Percentiles rank a stretch among this genome's conserved stretches.
phyloP scores from a whole-genome alignment of 139 green algal genomes.

The Volvox africanus region DNA sequence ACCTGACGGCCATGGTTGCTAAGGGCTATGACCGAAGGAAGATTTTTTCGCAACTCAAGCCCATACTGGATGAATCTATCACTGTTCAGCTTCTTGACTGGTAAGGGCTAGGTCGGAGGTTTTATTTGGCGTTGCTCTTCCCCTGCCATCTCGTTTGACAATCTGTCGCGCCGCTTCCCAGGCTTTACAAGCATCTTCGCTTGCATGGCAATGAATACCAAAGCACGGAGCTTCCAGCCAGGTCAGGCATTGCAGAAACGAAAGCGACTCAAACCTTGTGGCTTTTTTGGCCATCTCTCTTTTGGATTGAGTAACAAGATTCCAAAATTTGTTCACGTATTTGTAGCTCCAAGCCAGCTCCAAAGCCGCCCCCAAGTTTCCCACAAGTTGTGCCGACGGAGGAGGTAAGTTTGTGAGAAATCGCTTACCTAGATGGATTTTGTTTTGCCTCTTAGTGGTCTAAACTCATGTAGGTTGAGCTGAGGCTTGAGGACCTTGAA shows the following conservation, averaged over 20 bases:
- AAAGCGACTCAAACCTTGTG: neutral
- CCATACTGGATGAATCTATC: conserved; percentile 14
- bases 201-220: conserved; percentile 23
- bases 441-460: neutral
- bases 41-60: conserved; percentile 5
- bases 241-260: conserved; percentile 1
- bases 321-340: neutral
- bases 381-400: neutral
- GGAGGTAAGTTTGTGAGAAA: conserved; percentile 5
- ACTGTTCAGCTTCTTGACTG: conserved; percentile 20
- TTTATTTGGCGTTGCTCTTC: neutral
- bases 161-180: neutral
- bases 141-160: neutral
- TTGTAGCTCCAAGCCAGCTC: neutral
- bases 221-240: neutral
- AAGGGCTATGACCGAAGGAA: conserved; percentile 38
- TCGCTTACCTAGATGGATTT: neutral
- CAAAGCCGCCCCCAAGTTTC: neutral
- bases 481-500: conserved; percentile 40
- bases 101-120: neutral
- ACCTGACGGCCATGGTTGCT: conserved; percentile 16
- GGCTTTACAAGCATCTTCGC: conserved; percentile 35
- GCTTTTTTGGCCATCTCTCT: neutral
- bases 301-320: neutral
- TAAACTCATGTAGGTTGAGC: conserved; percentile 15